Evolutionary conservation across 1,284 basidiomycete genomes (phyloP), one percentile per base, ranked within the genome.

Genomic region (Leccinum laetum): DNA sequence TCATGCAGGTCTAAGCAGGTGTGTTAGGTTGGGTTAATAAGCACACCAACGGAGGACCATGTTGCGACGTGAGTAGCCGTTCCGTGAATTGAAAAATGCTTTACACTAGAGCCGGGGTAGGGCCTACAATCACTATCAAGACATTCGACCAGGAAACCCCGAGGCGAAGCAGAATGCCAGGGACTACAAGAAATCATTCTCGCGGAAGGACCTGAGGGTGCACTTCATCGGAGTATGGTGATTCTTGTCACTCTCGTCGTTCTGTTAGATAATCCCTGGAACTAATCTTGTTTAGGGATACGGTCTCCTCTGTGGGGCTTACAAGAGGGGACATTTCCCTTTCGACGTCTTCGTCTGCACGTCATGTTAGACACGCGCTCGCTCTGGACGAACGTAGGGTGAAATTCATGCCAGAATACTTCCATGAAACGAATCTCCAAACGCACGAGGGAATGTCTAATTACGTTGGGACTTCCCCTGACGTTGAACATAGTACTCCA

Each of bases 191-290:
- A 32, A 14, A 8, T 21, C 26, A 4, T 49, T 49, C 32, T 60
- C 41, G 4, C 9, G 59, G 26, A 32, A 26, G 8, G 70, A 76
- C 8, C 35, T 65, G 21, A 70, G 53, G 16, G 58, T 79, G 0
- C 79, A 80, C 39, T 80, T 80, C 60, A 65, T 79, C 8, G 79
- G 79, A 8, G 77, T 71, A 10, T 80, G 79, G 79, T 60, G 5
- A 52, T 13, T 24, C n/a, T 60, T 14, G 6, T 3, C 26, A 16
- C 5, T 18, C 29, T 32, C 41, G 7, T 53, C 4, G 4, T 1
- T 29, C 13, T n/a, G 11, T n/a, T 3, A 5, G 5, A n/a, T 13
- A 26, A 32, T 32, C 2, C 16, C n/a, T 6, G n/a, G 3, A 21
- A 18, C n/a, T 14, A 2, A 60, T 52, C 52, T 14, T 5, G 1